A percentile compares a stretch with the other conserved stretches of the same genome.
These are phyloP conservation scores for Onygena corvina DNA, from an alignment of 2,329 filamentous ascomycete species.

Conservation along the genomic window DNA sequence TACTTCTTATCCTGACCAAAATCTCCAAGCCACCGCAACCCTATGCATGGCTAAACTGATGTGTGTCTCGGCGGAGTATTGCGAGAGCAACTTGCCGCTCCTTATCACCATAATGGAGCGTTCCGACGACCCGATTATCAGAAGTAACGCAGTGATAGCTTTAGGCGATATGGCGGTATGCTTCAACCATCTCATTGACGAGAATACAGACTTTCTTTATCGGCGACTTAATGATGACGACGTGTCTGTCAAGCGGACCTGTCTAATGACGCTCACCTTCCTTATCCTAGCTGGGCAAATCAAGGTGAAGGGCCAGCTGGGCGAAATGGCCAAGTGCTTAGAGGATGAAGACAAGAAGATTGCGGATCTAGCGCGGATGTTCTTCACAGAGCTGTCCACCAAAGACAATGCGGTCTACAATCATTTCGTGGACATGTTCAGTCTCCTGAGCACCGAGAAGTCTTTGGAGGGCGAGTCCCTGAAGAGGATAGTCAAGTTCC, in stretches of 20 bases:
- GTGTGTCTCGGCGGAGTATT: slow-evolving; percentile 96
- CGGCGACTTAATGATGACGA: slow-evolving; percentile 81
- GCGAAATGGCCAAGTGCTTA: slow-evolving; percentile 97
- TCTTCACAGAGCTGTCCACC: slow-evolving; percentile 92
- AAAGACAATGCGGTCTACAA: slow-evolving; percentile 99
- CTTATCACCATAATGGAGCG: slow-evolving; percentile 97
- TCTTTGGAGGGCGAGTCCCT: slow-evolving; percentile 75
- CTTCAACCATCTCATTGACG: slow-evolving; percentile 98
- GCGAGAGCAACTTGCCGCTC: slow-evolving; percentile 79
- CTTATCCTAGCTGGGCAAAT: slow-evolving; percentile 93
- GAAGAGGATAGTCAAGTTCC: slow-evolving; percentile 75
- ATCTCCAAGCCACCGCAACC: slow-evolving; percentile 83
- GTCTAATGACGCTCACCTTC: slow-evolving; percentile 96
- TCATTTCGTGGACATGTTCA: slow-evolving; percentile 99
- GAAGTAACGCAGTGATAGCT: slow-evolving; percentile 92
- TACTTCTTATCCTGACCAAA: slow-evolving; percentile 77
- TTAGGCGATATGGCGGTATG: slow-evolving; percentile 98
- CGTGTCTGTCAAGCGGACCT: slow-evolving; percentile 86
- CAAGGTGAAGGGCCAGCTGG: slow-evolving; percentile 96
- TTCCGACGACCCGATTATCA: slow-evolving; percentile 79
- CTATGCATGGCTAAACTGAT: slow-evolving; percentile 94
- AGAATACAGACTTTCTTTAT: slow-evolving; percentile 97
- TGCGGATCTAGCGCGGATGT: slow-evolving; percentile 88
- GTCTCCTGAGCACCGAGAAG: slow-evolving; percentile 70
- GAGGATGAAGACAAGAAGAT: slow-evolving; percentile 94